A percentile compares a stretch with the other conserved stretches of the same genome.
These are phyloP conservation scores for Berberis thunbergii DNA, from an alignment of 164 flowering plant genomes.

Conservation along the genomic window DNA sequence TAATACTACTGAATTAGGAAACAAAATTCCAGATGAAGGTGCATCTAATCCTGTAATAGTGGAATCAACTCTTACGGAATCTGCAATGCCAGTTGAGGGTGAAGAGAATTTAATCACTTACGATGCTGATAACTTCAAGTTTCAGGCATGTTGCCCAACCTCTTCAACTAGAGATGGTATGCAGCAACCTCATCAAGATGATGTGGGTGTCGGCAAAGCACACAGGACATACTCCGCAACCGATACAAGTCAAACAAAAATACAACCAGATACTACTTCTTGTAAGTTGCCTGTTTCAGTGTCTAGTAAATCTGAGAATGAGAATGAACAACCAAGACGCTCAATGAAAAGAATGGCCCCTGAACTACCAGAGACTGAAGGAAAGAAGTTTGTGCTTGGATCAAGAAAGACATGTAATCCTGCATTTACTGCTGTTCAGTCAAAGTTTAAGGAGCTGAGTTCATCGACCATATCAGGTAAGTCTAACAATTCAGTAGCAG, in stretches of 20 bases:
- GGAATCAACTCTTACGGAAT: slow-evolving; percentile 13
- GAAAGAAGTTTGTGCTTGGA: slow-evolving; percentile 36
- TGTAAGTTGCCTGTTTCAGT: slow-evolving; percentile 11
- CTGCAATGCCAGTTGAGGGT: slow-evolving; percentile 20
- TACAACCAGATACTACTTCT: slow-evolving; percentile 17
- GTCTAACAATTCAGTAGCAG: slow-evolving; percentile 30
- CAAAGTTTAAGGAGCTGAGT: slow-evolving; percentile 73
- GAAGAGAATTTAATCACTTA: slow-evolving; percentile 35
- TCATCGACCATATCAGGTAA: slow-evolving; percentile 28
- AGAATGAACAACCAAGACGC: slow-evolving; percentile 29
- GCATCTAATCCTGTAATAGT: slow-evolving; percentile 18
- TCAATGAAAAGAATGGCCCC: slow-evolving; percentile 38
- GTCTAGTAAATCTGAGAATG: slow-evolving; percentile 24
- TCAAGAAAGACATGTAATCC: slow-evolving; percentile 59
- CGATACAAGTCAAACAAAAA: slow-evolving; percentile 12
- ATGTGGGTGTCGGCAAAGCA: slow-evolving; percentile 9
- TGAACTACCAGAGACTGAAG: slow-evolving; percentile 48
- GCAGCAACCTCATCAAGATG: slow-evolving; percentile 22
- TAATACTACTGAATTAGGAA: slow-evolving; percentile 15
- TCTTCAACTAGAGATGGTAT: slow-evolving; percentile 16
- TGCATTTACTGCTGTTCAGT: slow-evolving; percentile 60
- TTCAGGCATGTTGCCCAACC: slow-evolving; percentile 20
- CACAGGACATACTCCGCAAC: slow-evolving; percentile 12
- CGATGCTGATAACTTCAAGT: slow-evolving; percentile 27
- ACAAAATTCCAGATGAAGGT: slow-evolving; percentile 19